These are phyloP conservation scores for Lactarius hengduanensis DNA, from an alignment of 768 basidiomycete species.

Conservation along the genomic window DNA sequence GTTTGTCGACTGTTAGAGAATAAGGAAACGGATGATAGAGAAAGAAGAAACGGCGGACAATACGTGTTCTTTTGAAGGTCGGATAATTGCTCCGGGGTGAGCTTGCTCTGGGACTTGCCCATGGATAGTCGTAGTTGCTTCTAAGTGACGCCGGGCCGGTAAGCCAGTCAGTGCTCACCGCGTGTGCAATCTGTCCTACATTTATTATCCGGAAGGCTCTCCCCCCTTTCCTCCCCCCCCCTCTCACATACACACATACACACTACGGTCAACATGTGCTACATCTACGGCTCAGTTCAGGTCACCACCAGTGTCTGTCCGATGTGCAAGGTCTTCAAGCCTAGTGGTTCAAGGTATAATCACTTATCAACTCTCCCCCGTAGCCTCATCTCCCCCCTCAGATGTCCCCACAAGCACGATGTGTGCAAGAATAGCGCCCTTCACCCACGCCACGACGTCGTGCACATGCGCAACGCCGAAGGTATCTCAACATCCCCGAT, in stretches of 20 bases:
- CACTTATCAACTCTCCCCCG: slow-evolving; percentile 21
- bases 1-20: slow-evolving; percentile 76
- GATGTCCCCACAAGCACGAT: slow-evolving; percentile 75
- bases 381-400: slow-evolving; percentile 37
- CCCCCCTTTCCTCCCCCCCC: slow-evolving; percentile 14
- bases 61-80: slow-evolving; percentile 98
- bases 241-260: slow-evolving; percentile 17
- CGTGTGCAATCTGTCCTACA: neutral
- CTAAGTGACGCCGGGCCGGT: neutral
- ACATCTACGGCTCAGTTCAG: slow-evolving; percentile 64
- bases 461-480: slow-evolving; percentile 85
- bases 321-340: slow-evolving; percentile 83
- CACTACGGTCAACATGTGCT: slow-evolving; percentile 57
- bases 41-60: slow-evolving; percentile 52
- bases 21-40: slow-evolving; percentile 3
- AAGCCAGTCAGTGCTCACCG: neutral
- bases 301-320: slow-evolving; percentile 68
- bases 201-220: slow-evolving; percentile 17
- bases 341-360: slow-evolving; percentile 52
- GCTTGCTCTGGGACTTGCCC: slow-evolving; percentile 98
- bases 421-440: slow-evolving; percentile 70
- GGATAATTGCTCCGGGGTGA: slow-evolving; percentile 88
- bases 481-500: slow-evolving; percentile 44
- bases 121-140: slow-evolving; percentile 42
- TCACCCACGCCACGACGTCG: slow-evolving; percentile 76